Conservation (phyloP, 371 early-diverging fungal species). For the Mortierella sp. region DNA sequence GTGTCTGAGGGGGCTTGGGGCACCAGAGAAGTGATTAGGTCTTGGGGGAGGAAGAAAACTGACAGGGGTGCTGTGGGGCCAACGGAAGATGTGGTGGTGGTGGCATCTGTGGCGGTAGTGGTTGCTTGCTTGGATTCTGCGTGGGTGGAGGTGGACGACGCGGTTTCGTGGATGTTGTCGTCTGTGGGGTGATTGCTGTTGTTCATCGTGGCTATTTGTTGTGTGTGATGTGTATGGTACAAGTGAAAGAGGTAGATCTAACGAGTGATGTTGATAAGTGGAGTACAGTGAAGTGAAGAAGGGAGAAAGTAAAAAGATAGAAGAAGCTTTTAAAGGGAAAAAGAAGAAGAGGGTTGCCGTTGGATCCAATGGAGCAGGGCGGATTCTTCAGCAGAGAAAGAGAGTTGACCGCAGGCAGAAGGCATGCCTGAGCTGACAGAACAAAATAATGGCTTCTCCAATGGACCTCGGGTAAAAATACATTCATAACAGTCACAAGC, state of each 20-base stretch:
- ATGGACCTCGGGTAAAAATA: too few relatives aligned
- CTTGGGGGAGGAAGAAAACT: slow-evolving; percentile 43
- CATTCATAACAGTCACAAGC: too few relatives aligned
- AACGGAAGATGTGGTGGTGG: not conserved
- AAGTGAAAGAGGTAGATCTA: not conserved
- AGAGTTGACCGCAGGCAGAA: not conserved
- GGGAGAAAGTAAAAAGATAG: not conserved
- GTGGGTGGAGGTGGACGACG: not conserved
- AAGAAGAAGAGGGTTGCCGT: not conserved
- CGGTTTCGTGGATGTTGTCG: not conserved
- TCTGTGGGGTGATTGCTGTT: not conserved
- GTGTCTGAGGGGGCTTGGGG: slow-evolving; percentile 25
- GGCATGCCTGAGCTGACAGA: too few relatives aligned
- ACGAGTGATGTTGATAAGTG: not conserved
- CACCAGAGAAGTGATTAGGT: slow-evolving; percentile 28
- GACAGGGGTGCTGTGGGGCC: slow-evolving; percentile 26
- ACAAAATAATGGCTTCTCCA: too few relatives aligned
- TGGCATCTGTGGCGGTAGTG: not conserved
- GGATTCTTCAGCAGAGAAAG: not conserved
- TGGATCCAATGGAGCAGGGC: slow-evolving; percentile 2
- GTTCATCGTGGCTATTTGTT: not conserved
- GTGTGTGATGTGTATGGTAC: not conserved
- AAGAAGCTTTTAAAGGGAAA: not conserved
- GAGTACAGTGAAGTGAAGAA: not conserved
- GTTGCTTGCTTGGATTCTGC: too few relatives aligned